Conservation (phyloP, 1,284 basidiomycete species). For the Boletus semigastroideus region DNA sequence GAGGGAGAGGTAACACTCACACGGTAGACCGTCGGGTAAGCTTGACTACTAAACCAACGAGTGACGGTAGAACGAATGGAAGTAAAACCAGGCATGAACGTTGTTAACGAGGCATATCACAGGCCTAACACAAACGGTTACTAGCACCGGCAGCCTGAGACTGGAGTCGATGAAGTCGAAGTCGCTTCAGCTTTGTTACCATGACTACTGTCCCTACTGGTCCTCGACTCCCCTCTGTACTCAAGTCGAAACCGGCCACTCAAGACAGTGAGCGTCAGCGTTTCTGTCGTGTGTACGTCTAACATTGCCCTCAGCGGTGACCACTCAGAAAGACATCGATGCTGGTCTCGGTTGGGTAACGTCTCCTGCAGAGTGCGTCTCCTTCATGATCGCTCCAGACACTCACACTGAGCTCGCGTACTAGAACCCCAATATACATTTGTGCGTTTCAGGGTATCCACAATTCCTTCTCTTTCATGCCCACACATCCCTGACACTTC, state of each 20-base stretch:
- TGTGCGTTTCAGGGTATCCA: constrained; percentile 30
- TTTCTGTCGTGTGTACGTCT: background rate
- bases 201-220: background rate
- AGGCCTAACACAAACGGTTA: too few species aligned
- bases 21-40: too few species aligned
- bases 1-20: too few species aligned
- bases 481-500: background rate
- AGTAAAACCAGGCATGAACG: too few species aligned
- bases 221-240: constrained; percentile 50
- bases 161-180: too few species aligned
- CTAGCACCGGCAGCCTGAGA: too few species aligned
- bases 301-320: constrained; percentile 13
- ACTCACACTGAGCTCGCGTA: constrained; percentile 7
- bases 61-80: too few species aligned
- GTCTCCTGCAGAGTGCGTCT: constrained; percentile 30
- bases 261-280: constrained; percentile 45
- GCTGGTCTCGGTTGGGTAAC: constrained; percentile 28
- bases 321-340: constrained; percentile 26
- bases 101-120: too few species aligned
- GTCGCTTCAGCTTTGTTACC: too few species aligned
- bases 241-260: constrained; percentile 51
- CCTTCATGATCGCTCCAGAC: background rate
- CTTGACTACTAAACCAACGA: too few species aligned
- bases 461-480: background rate
- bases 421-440: constrained; percentile 32